These are phyloP conservation scores for Penicillium riverlandense DNA, from an alignment of 495 filamentous ascomycete species.

Conservation along the genomic window DNA sequence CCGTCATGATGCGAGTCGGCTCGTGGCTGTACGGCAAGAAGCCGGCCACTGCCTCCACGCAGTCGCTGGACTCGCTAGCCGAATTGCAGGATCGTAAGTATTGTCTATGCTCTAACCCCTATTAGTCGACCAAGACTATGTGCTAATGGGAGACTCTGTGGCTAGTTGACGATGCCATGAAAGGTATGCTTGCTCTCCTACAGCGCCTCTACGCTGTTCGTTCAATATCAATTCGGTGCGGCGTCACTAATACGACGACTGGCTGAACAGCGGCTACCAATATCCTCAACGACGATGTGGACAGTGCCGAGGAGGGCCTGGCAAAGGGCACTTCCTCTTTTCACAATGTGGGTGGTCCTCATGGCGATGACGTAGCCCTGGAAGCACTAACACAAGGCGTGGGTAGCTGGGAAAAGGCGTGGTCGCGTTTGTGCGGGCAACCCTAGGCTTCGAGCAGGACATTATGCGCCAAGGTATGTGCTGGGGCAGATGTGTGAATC, in stretches of 20 bases:
- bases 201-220: no score
- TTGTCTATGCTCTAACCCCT: background rate
- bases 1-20: constrained; percentile 36
- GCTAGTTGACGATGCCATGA: constrained; percentile 59
- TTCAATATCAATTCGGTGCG: no score
- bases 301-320: constrained; percentile 70
- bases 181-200: constrained; percentile 31
- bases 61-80: constrained; percentile 50
- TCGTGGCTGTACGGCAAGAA: constrained; percentile 53
- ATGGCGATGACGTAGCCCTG: constrained; percentile 3
- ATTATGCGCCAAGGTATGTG: constrained; percentile 71
- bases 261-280: constrained; percentile 39
- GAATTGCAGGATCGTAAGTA: constrained; percentile 55
- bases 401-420: constrained; percentile 69
- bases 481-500: background rate
- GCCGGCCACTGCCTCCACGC: constrained; percentile 41
- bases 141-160: constrained; percentile 1
- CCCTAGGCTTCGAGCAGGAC: constrained; percentile 91
- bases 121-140: background rate
- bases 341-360: constrained; percentile 54
- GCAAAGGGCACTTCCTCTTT: constrained; percentile 75
- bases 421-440: constrained; percentile 75
- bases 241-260: background rate
- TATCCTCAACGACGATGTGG: constrained; percentile 93
- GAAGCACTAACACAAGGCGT: background rate